These are phyloP conservation scores for Eucommia ulmoides DNA, from an alignment of 257 asterid species.

Conservation along the genomic window DNA sequence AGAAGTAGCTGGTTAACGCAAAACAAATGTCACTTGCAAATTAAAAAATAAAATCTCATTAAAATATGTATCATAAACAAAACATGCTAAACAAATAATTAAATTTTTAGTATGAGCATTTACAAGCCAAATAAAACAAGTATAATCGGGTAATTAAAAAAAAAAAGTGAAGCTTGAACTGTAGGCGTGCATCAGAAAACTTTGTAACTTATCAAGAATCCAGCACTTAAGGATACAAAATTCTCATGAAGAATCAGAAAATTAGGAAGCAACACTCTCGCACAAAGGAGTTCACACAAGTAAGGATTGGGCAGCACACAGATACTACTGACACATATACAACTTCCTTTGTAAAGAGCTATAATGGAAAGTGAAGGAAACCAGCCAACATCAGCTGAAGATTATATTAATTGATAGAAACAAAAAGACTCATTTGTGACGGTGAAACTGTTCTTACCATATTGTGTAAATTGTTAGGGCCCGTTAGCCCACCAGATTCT, in stretches of 20 bases:
- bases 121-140: neutral
- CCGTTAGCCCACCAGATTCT: no score
- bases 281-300: neutral
- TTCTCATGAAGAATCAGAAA: neutral
- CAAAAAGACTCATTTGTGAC: no score
- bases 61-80: neutral
- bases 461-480: no score
- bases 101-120: neutral
- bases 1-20: conserved; percentile 72
- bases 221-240: neutral
- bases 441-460: no score
- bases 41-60: neutral
- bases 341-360: no score
- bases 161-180: neutral
- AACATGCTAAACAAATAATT: neutral
- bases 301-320: neutral
- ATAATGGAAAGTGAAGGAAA: no score
- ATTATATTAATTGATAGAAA: no score
- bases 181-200: neutral
- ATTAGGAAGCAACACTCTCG: neutral
- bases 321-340: no score
- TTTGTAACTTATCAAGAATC: neutral
- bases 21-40: conserved; percentile 7
- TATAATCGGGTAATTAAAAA: no score
- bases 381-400: no score